A percentile compares a stretch with the other conserved stretches of the same genome.
Conservation (phyloP, 2,329 filamentous ascomycete genomes). For the Cladosporium oxysporum region DNA sequence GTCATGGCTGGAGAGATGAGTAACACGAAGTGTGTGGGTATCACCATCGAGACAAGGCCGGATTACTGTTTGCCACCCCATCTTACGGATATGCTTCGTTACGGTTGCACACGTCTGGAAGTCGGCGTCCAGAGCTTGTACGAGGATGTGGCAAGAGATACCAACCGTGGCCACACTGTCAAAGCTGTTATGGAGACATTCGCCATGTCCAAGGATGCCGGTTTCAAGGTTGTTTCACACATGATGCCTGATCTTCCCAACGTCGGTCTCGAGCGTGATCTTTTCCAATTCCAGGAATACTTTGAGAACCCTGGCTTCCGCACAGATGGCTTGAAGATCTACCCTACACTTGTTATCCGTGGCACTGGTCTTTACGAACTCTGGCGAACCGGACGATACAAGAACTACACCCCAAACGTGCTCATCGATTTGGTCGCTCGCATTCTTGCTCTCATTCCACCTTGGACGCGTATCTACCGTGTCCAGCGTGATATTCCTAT, state of each 20-base stretch:
- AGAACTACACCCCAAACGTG: conserved; percentile 98
- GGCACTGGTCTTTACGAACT: conserved; percentile 96
- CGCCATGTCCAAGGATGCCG: conserved; percentile 93
- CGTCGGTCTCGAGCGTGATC: conserved; percentile 95
- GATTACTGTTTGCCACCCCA: conserved; percentile 98
- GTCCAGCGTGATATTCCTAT: conserved; percentile 99
- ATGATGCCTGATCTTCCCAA: conserved; percentile 99
- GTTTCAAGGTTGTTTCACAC: conserved; percentile 98
- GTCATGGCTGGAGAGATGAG: conserved; percentile 95
- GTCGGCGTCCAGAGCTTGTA: conserved; percentile 96
- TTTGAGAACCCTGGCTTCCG: conserved; percentile 96
- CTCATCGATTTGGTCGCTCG: conserved; percentile 93
- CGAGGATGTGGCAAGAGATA: conserved; percentile 97
- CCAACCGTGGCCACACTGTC: conserved; percentile 94
- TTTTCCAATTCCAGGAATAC: conserved; percentile 96
- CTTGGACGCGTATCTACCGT: conserved; percentile 98
- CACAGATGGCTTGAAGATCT: conserved; percentile 96
- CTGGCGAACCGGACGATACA: conserved; percentile 94
- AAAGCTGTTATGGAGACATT: conserved; percentile 95
- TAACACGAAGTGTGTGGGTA: conserved; percentile 95
- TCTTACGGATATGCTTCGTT: conserved; percentile 92
- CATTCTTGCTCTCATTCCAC: conserved; percentile 91
- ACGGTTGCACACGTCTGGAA: conserved; percentile 92
- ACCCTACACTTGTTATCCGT: conserved; percentile 94
- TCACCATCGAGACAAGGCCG: conserved; percentile 95